Evolutionary conservation across 2,329 filamentous ascomycete genomes (phyloP).

Genomic region (Aspergillus sp.): DNA sequence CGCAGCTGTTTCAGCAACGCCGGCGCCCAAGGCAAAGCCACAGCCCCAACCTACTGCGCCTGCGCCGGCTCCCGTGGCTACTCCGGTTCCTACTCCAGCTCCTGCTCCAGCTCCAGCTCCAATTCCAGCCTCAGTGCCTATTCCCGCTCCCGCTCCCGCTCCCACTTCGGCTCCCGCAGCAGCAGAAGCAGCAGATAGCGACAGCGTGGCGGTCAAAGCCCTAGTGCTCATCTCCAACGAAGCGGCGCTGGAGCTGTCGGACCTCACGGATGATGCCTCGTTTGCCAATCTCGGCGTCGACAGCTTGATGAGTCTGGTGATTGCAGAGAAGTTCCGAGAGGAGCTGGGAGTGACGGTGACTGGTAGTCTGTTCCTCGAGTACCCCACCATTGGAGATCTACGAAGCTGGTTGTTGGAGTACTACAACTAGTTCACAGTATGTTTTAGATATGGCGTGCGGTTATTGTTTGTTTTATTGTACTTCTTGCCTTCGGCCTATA

Average conservation of each 20-base stretch:
- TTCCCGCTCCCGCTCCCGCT: neutral
- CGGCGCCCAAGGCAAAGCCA: neutral
- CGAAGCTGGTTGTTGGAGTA: conserved; percentile 17
- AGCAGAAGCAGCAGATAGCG: neutral
- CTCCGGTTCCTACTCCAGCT: neutral
- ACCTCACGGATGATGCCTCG: conserved; percentile 24
- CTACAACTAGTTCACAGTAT: conserved; percentile 7
- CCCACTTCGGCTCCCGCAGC: neutral
- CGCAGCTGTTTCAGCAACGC: neutral
- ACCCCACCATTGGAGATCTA: conserved; percentile 21
- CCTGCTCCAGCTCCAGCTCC: neutral
- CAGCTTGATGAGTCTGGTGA: conserved; percentile 35
- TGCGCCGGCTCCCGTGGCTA: neutral
- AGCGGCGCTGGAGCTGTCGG: conserved; percentile 21
- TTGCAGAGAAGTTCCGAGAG: conserved; percentile 32
- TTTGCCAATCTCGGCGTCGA: conserved; percentile 37
- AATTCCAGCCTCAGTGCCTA: no score
- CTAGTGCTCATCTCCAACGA: conserved; percentile 30
- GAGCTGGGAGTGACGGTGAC: conserved; percentile 31
- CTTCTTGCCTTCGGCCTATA: no score
- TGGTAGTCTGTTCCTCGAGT: conserved; percentile 24
- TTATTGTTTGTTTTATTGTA: neutral
- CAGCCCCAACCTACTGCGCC: neutral
- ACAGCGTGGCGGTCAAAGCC: conserved; percentile 14
- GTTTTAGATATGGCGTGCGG: neutral